These are phyloP conservation scores for Acacia concinna DNA, from an alignment of 331 rosid genomes.

Conservation along the genomic window DNA sequence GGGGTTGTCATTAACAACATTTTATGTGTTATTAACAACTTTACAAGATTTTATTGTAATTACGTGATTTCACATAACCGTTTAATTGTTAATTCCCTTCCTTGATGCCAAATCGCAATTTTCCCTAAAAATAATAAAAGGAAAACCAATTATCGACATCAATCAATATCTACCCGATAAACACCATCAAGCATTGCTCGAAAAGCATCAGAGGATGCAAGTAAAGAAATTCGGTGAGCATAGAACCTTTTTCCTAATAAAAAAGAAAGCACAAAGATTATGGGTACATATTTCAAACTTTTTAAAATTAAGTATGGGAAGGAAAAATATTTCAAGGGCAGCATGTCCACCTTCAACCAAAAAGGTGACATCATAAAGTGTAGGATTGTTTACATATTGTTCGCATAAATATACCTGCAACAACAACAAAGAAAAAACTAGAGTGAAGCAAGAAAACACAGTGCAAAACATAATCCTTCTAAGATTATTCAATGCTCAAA, in stretches of 20 bases:
- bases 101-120: too few species aligned
- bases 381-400: slow-evolving; percentile 71
- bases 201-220: slow-evolving; percentile 71
- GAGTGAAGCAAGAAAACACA: slow-evolving; percentile 28
- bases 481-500: not conserved
- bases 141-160: not conserved
- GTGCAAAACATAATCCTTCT: not conserved
- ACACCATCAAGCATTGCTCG: slow-evolving; percentile 96
- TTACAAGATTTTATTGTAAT: too few species aligned
- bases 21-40: too few species aligned
- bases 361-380: slow-evolving; percentile 77
- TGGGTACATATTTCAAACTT: not conserved
- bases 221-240: slow-evolving; percentile 74
- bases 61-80: too few species aligned
- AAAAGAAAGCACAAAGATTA: slow-evolving; percentile 23
- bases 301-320: slow-evolving; percentile 3
- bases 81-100: too few species aligned
- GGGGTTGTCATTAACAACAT: too few species aligned
- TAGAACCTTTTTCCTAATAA: slow-evolving; percentile 67
- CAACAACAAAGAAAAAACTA: slow-evolving; percentile 26
- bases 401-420: slow-evolving; percentile 73
- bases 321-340: not conserved
- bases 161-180: slow-evolving; percentile 61
- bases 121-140: too few species aligned
- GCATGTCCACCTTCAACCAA: slow-evolving; percentile 71